Base-by-base conservation (phyloP, 208 protist genomes). In the Wallacemonas sp. region DNA sequence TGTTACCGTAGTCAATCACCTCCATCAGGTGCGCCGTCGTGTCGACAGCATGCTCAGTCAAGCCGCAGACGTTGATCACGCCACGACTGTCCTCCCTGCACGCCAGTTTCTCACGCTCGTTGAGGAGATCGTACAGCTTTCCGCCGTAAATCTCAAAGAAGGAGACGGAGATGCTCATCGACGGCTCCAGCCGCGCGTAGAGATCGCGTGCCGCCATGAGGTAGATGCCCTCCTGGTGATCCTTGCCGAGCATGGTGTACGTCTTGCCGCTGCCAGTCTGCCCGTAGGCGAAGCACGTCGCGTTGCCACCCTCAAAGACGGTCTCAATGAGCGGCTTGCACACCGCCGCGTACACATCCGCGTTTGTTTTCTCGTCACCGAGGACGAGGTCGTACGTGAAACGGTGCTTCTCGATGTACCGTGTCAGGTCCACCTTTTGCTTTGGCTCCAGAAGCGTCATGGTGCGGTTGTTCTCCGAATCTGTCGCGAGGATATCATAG, bases 381-480 rank as follows among this genome's bases (percentile, higher is more conserved):
- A 99, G 93, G 21, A 98, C 96, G 26, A 96, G 77, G 72, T 99
- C 98, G 70, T 98, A 99, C 24, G 83, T 84, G 72, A 99, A 99
- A 34, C 90, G 85, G 62, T 99, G 98, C 73, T 96, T 95, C 54
- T 98, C 96, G 61, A 96, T 98, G 76, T 98, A 99, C 58, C 97
- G 97, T 19, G 89, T 97, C 21, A 99, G 70, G 79, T 99, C 98
- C 44, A 99, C 90, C 71, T 98, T 97, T 46, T 97, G 85, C 34
- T 92, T 92, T 14, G 90, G 88, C 72, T 95, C 90, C 33, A 94
- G 76, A 46, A 97, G 69, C 5, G 85, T 84, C 41, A 97, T 87
- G 62, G 71, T 83, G 46, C 81, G 78, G 43, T 61, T 83, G 66
- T 92, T 95, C 32, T 94, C 83, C 17, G 86, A 78, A 63, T 97